phyloP scores from a whole-genome alignment of 805 yeast genomes.

The Sporopachydermia quercuum region DNA sequence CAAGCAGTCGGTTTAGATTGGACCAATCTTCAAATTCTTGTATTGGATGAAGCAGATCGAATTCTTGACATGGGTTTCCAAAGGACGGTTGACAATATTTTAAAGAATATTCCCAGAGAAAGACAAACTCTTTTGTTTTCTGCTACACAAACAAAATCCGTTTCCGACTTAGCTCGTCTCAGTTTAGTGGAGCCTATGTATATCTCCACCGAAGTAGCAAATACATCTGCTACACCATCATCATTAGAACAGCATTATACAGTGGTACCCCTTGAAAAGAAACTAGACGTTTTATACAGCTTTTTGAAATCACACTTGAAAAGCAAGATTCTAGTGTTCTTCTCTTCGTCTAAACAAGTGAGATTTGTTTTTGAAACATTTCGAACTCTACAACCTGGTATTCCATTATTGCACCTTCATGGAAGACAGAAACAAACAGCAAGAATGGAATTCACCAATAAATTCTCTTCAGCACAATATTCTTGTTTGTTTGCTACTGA shows the following conservation, averaged over 20 bases:
- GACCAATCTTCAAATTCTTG: slow-evolving; percentile 60
- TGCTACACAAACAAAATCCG: slow-evolving; percentile 80
- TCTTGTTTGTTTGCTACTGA: slow-evolving; percentile 83
- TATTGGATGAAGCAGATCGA: slow-evolving; percentile 85
- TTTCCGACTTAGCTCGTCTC: slow-evolving; percentile 68
- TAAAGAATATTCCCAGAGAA: slow-evolving; percentile 60
- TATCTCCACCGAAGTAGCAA: slow-evolving; percentile 30
- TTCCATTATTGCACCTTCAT: slow-evolving; percentile 69
- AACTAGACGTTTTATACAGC: slow-evolving; percentile 74
- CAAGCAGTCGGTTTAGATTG: slow-evolving; percentile 72
- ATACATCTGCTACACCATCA: slow-evolving; percentile 51
- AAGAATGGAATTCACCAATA: slow-evolving; percentile 65
- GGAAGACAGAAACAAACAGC: slow-evolving; percentile 89
- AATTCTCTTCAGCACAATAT: slow-evolving; percentile 63
- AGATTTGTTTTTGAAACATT: slow-evolving; percentile 81
- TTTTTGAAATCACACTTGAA: slow-evolving; percentile 75
- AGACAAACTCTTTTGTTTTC: slow-evolving; percentile 78
- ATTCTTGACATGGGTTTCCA: slow-evolving; percentile 90
- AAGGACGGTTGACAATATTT: slow-evolving; percentile 65
- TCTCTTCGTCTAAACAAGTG: slow-evolving; percentile 81
- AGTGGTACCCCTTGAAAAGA: slow-evolving; percentile 57
- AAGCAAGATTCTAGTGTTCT: slow-evolving; percentile 65
- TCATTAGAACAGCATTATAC: slow-evolving; percentile 74
- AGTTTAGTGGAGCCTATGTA: slow-evolving; percentile 52
- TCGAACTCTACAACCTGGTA: slow-evolving; percentile 82